Percentiles rank a stretch among this genome's conserved stretches.
Conservation (phyloP, 805 yeast species). For the Maudiozyma serrabonitensis region DNA sequence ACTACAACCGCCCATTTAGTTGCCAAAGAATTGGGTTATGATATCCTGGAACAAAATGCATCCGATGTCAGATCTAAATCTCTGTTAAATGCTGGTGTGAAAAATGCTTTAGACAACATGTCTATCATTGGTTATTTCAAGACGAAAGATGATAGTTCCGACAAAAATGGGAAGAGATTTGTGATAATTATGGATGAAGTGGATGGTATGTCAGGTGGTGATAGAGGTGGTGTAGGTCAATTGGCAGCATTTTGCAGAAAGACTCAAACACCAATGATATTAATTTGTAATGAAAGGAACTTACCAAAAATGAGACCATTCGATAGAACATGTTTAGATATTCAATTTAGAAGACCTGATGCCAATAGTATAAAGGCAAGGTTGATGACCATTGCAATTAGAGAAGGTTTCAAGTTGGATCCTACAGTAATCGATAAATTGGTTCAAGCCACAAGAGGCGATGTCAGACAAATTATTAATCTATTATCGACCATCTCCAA, state of each 20-base stretch:
- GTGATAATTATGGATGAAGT: conserved; percentile 96
- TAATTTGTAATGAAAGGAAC: conserved; percentile 87
- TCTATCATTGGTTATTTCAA: conserved; percentile 74
- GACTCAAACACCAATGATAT: conserved; percentile 81
- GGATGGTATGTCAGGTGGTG: conserved; percentile 99
- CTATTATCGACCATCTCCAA: conserved; percentile 74
- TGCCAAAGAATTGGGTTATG: conserved; percentile 61
- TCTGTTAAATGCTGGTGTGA: conserved; percentile 56
- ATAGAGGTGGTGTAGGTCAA: conserved; percentile 96
- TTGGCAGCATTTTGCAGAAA: conserved; percentile 77
- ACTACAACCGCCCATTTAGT: conserved; percentile 74
- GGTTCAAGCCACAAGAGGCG: conserved; percentile 78
- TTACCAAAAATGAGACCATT: conserved; percentile 95
- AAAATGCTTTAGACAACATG: conserved; percentile 66
- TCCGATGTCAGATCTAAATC: conserved; percentile 85
- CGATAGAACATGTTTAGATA: conserved; percentile 68
- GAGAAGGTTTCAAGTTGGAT: conserved; percentile 75
- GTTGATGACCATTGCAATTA: conserved; percentile 78
- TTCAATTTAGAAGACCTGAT: conserved; percentile 83
- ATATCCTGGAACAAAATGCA: conserved; percentile 69
- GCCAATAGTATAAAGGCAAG: conserved; percentile 74
- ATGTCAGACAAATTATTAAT: conserved; percentile 89
- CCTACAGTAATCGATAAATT: conserved; percentile 74
- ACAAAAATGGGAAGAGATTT: conserved; percentile 44
- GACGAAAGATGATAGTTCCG: conserved; percentile 19